Percentiles rank a stretch among this genome's conserved stretches.
Evolutionary conservation across 768 basidiomycete species (phyloP).

Genomic region (Rhodotorula sphaerocarpa): DNA sequence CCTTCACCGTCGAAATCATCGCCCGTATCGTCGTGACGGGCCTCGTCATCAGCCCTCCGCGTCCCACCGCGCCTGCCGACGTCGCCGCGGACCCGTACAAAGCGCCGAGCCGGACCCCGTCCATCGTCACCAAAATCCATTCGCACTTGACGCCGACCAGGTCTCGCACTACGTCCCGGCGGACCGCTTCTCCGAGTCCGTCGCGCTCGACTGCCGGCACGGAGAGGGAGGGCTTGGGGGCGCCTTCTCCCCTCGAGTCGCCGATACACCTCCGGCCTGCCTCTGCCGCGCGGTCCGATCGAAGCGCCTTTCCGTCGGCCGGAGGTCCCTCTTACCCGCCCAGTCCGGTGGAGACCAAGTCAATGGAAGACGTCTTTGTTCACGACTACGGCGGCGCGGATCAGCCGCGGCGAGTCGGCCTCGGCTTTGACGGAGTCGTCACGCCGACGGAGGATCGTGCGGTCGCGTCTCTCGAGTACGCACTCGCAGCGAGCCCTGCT

Average conservation of each 20-base stretch:
- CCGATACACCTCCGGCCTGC: conserved; percentile 37
- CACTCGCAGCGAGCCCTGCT: no score
- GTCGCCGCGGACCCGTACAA: conserved; percentile 22
- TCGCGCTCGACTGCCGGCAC: conserved; percentile 10
- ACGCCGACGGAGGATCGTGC: no score
- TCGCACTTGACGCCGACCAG: conserved; percentile 38
- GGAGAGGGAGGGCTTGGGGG: no score
- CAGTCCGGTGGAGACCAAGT: conserved; percentile 23
- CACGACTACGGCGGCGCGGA: conserved; percentile 41
- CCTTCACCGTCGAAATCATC: conserved; percentile 79
- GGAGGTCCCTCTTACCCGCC: conserved; percentile 20
- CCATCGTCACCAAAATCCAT: conserved; percentile 5
- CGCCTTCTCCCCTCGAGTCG: not conserved
- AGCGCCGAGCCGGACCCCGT: conserved; percentile 20
- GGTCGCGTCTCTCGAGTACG: no score
- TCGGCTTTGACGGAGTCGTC: conserved; percentile 15
- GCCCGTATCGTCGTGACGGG: conserved; percentile 86
- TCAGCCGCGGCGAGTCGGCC: conserved; percentile 6
- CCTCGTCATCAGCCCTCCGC: conserved; percentile 59
- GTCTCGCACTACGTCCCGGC: no score
- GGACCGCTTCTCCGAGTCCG: no score
- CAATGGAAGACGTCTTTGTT: not conserved
- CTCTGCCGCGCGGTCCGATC: not conserved
- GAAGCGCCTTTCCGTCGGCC: not conserved
- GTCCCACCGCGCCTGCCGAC: conserved; percentile 29